Percentiles rank a stretch among this genome's conserved stretches.
Conservation (phyloP, 345 rosid species). For the Chamaenerion angustifolium region DNA sequence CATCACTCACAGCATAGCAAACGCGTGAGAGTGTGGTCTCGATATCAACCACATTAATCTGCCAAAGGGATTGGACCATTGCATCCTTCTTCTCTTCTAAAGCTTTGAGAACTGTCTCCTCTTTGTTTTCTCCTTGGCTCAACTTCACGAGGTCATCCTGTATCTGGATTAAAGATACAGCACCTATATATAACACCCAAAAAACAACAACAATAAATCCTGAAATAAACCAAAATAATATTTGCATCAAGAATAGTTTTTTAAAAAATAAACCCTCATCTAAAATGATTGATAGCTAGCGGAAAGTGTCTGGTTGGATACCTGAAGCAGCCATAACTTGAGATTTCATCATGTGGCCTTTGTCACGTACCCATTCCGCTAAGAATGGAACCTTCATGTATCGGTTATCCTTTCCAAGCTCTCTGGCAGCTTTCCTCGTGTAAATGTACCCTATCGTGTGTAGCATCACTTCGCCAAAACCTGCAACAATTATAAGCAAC, state of each 20-base stretch:
- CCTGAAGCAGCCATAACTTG: constrained; percentile 98
- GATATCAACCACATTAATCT: constrained; percentile 83
- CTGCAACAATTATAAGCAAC: constrained; percentile 19
- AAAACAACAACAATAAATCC: constrained; percentile 2
- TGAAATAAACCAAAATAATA: background rate
- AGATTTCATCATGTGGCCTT: constrained; percentile 81
- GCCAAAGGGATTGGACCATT: constrained; percentile 90
- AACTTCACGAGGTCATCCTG: constrained; percentile 71
- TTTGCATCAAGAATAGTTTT: background rate
- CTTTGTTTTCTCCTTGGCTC: constrained; percentile 50
- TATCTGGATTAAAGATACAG: constrained; percentile 63
- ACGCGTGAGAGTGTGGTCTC: constrained; percentile 78
- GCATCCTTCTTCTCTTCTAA: constrained; percentile 63
- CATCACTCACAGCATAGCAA: constrained; percentile 54
- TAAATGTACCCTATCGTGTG: constrained; percentile 90
- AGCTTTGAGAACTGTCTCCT: constrained; percentile 54
- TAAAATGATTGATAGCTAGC: background rate
- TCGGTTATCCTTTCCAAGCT: constrained; percentile 78
- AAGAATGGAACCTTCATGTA: constrained; percentile 83
- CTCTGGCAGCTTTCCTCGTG: constrained; percentile 78
- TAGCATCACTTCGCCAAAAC: constrained; percentile 96
- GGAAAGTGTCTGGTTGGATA: constrained; percentile 10
- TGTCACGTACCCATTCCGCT: constrained; percentile 99
- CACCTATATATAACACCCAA: too few species aligned
- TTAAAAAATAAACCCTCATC: background rate